Evolutionary conservation across 2,329 filamentous ascomycete species (phyloP), one percentile per base, ranked within the genome.

Genomic region (Hypomyces perniciosus): DNA sequence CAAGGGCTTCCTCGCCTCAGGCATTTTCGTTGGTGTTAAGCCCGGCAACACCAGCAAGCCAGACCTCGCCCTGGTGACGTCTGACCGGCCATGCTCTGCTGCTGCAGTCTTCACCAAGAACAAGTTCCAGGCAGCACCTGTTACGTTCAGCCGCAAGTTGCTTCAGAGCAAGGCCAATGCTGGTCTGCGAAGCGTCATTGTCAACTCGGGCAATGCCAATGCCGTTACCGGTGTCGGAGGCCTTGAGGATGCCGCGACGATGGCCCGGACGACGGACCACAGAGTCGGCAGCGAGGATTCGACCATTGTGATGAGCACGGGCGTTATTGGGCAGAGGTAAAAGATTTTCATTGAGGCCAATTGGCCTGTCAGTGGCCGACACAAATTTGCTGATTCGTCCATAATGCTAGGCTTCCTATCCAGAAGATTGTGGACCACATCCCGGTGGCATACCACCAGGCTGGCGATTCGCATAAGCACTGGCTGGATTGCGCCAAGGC

Each of bases 221-320:
- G 93, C 93, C 8, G 93, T 99, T 34, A 99, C 93, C 4, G 93
- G 93, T 45, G 87, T 85, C 67, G 86, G 89, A 41, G 93, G 93
- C 1, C 75, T 95, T 48, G 86, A 96, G 64, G 91, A 99, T 75
- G 93, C 93, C 8, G 78, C 80, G 52, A 79, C 78, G 52, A 99
- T 99, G 93, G 88, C 86, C 12, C 72, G 74, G 55, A 83, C 82
- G 56, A 88, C 91, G 6, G 90, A 96, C 65, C 74, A 81, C 79
- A 68, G 63, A 52, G 69, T 78, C 3, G 77, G 76, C 10, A 62
- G 57, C 12, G 68, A 72, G 45, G 71, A 76, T 49, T 75, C 75
- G 58, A 93, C 89, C n/a, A 77, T 99, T 44, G 92, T 97, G 55
- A 97, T 99, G 93, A 96, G 90, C 67, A 99, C 93, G 2, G 93